Evolutionary conservation across 2,329 filamentous ascomycete species (phyloP), one percentile per base, ranked within the genome.

Genomic region (Westerdykella sp.): DNA sequence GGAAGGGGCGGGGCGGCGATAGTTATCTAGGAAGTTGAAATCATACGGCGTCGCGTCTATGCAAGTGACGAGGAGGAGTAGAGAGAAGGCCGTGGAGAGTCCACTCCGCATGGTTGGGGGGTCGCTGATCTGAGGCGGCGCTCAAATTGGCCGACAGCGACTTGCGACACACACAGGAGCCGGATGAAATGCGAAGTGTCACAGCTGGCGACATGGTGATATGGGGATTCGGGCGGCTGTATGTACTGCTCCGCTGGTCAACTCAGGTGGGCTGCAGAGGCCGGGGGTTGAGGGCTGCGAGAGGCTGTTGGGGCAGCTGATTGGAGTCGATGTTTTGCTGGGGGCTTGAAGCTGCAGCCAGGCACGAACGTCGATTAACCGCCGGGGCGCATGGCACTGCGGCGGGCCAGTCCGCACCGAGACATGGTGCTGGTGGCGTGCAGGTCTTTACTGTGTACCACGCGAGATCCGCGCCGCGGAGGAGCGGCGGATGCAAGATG

Each of bases 311-410:
- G 5, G 50, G 23, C 12, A 10, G 43, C 48, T 64, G 57, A 66
- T 66, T 66, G 62, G 62, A 21, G 43, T 39, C 39, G 31, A 30
- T 49, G 53, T 56, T 56, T 59, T 45, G 47, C 50, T 47, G 48
- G 49, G n/a, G 46, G 44, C 50, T 48, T 43, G 51, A 28, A 28
- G 47, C 28, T 53, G 54, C 56, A 57, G 56, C 62, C 60, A 66
- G 57, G 59, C 36, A 54, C 41, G 32, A 55, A 54, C 44, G 45
- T 46, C 49, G 47, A 45, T 47, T 56, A 66, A 49, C 53, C 62
- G 63, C 63, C 56, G 56, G 45, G 28, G 52, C 61, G 9, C 25
- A 28, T 28, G 25, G 25, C 25, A 28, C 25, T 28, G 25, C 25
- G 25, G 11, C 25, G 25, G 25, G 25, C 25, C 25, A 28, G 25